Evolutionary conservation across 495 filamentous ascomycete species (phyloP), one percentile per base, ranked within the genome.

Genomic region (Penicillium goetzii): DNA sequence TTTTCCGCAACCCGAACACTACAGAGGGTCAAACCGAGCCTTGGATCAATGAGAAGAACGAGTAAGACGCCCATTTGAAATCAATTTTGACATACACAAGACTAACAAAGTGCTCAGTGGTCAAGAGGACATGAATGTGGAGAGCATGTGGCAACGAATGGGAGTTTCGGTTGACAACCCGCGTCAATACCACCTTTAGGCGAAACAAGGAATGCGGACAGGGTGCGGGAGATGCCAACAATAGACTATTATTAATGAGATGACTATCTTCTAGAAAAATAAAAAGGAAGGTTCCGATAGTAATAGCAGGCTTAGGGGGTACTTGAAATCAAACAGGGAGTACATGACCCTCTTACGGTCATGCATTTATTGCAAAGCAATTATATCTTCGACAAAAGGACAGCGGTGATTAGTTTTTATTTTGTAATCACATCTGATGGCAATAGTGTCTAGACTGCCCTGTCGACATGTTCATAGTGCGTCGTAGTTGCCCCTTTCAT

Each of bases 1-100:
- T 83, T 21, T 83, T 85, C 69, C 70, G 80, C 12, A 84, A 85
- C 32, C 81, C 82, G 4, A 74, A 83, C 34, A 59, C 52, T 1
- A 72, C 74, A 0, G 78, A 74, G 15, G 81, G 79, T 1, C 74
- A 78, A 45, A 81, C 74, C 0, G 81, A 83, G 58, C 82, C 82
- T 2, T 72, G 67, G 47, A 66, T 80, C 43, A 76, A 76, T 1
- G 61, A 72, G 23, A 79, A 76, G 38, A 68, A 78, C 38, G 80
- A 84, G 81, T 84, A 72, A 74, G 80, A 34, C 41, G 12, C 30
- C 33, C 50, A 26, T 26, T 26, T 38, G 30, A 6, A 12, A 3
- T 15, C 58, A 12, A 9, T 1, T 23, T 25, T 25, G 19, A 25
- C 8, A 47, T 23, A 0, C 10, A 21, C 40, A 45, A 41, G 28